phyloP scores from a whole-genome alignment of 2,329 filamentous ascomycete species.

The Gliomastix tumulicola region DNA sequence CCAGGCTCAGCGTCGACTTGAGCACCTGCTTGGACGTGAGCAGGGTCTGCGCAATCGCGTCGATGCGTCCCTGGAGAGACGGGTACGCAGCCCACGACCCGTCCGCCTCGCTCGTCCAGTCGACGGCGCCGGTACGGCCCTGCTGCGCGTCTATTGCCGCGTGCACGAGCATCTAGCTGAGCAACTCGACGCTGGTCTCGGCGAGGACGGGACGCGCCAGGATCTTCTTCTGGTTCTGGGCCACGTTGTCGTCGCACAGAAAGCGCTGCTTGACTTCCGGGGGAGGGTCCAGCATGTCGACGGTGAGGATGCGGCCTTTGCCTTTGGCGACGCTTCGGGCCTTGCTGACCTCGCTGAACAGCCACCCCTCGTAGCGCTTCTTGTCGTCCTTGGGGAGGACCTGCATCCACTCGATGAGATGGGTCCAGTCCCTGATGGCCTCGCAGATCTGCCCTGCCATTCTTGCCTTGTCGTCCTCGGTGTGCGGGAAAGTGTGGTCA shows the following conservation, averaged over 20 bases:
- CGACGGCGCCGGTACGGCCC: constrained; percentile 12
- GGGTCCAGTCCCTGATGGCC: constrained; percentile 14
- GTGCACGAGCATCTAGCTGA: constrained; percentile 1
- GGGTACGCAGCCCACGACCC: constrained; percentile 18
- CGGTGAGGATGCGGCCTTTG: not conserved
- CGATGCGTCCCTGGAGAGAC: constrained; percentile 13
- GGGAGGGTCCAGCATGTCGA: constrained; percentile 1
- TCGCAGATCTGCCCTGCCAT: constrained; percentile 9
- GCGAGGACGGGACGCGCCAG: not conserved
- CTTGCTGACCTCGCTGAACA: constrained; percentile 3
- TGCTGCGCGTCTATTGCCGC: constrained; percentile 15
- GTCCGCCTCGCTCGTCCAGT: constrained; percentile 17
- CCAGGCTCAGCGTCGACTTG: constrained; percentile 15
- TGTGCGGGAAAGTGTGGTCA: constrained; percentile 3
- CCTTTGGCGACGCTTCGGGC: too few relatives aligned
- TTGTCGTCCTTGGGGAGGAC: constrained; percentile 3
- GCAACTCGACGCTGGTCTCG: not conserved
- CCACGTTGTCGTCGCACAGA: not conserved
- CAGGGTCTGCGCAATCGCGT: constrained; percentile 8
- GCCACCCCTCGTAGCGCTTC: constrained; percentile 4
- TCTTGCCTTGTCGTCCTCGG: not conserved
- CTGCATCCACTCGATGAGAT: constrained; percentile 13
- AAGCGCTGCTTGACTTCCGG: not conserved
- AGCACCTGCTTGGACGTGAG: constrained; percentile 16
- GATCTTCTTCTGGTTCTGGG: constrained; percentile 5